A percentile compares a stretch with the other conserved stretches of the same genome.
Conservation (phyloP, 768 basidiomycete genomes). For the Russula virescens region DNA sequence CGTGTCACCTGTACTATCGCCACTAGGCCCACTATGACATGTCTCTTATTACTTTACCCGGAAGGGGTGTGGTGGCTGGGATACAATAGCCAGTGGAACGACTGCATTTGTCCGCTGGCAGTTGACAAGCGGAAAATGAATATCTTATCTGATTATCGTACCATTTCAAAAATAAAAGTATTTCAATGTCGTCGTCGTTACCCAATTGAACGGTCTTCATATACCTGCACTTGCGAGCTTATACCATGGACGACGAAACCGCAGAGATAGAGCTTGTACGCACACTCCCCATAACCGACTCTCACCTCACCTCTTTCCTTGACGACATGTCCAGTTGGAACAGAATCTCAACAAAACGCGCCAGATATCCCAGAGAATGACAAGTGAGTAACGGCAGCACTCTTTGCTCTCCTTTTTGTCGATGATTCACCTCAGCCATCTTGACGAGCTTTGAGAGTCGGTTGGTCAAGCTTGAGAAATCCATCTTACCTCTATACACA, state of each 20-base stretch:
- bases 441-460: conserved; percentile 80
- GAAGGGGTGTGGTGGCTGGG: too few species aligned
- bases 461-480: conserved; percentile 77
- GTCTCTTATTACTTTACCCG: too few species aligned
- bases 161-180: too few species aligned
- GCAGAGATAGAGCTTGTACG: conserved; percentile 55
- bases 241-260: conserved; percentile 53
- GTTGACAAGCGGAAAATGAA: too few species aligned
- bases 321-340: conserved; percentile 50
- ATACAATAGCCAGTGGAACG: too few species aligned
- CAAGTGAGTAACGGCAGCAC: conserved; percentile 44
- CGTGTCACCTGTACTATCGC: too few species aligned
- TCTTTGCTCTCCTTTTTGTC: neutral
- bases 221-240: too few species aligned
- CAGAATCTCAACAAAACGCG: conserved; percentile 84
- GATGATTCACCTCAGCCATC: conserved; percentile 50
- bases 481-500: conserved; percentile 75
- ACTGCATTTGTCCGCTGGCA: too few species aligned
- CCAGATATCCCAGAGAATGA: conserved; percentile 83
- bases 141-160: too few species aligned
- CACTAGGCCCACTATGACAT: too few species aligned
- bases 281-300: neutral
- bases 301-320: neutral
- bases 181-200: conserved; percentile 8
- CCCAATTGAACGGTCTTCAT: neutral